Conservation (phyloP, 495 filamentous ascomycete genomes). For the Lentithecium fluviatile region DNA sequence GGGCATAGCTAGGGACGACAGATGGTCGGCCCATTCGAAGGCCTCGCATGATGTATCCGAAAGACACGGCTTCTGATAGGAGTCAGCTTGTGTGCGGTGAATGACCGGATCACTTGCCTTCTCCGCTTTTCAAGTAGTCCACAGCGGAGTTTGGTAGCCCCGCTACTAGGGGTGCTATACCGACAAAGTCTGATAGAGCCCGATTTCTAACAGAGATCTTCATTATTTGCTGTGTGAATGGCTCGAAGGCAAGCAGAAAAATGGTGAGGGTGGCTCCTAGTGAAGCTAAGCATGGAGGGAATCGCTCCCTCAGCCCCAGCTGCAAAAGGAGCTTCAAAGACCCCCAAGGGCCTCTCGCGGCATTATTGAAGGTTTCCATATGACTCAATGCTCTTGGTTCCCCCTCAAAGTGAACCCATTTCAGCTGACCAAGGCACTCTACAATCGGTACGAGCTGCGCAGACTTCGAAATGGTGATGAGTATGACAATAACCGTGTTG, state of each 20-base stretch:
- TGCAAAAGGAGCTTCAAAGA: constrained; percentile 2
- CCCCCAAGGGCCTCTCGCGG: constrained; percentile 9
- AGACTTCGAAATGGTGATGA: constrained; percentile 10
- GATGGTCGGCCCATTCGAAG: not conserved
- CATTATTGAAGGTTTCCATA: constrained; percentile 4
- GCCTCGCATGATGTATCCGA: not conserved
- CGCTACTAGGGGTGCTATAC: too few relatives aligned
- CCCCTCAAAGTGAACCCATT: constrained; percentile 13
- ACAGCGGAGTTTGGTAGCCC: too few relatives aligned
- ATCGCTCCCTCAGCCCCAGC: constrained; percentile 1
- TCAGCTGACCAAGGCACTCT: constrained; percentile 8
- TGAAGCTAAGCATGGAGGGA: not conserved
- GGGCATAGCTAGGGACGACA: not conserved
- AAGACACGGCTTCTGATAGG: too few relatives aligned
- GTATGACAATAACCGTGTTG: constrained; percentile 2
- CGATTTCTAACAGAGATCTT: not conserved
- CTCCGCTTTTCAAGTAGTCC: too few relatives aligned
- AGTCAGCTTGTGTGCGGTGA: too few relatives aligned
- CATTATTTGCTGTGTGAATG: constrained; percentile 6
- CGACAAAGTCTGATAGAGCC: too few relatives aligned
- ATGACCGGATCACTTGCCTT: not conserved
- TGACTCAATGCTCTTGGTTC: not conserved
- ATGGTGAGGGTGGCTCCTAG: not conserved
- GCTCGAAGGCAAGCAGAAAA: constrained; percentile 3
- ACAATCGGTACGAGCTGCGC: constrained; percentile 1